phyloP scores from a whole-genome alignment of 768 basidiomycete species.

The Boletellus sp. region DNA sequence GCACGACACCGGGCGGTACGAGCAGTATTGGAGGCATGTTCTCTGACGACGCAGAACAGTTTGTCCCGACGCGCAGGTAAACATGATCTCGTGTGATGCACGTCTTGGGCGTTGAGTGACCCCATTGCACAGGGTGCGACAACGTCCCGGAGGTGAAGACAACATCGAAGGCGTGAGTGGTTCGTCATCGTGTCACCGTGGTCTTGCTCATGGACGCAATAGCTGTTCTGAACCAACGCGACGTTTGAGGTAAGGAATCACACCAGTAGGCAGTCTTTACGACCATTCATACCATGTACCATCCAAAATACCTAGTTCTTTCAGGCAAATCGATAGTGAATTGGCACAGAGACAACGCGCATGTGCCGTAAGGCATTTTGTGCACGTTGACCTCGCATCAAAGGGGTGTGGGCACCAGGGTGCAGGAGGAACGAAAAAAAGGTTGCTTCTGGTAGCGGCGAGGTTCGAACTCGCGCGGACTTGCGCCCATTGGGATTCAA shows the following conservation, averaged over 20 bases:
- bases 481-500: slow-evolving; percentile 80
- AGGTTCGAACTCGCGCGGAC: slow-evolving; percentile 91
- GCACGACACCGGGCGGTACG: slow-evolving; percentile 30
- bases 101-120: background rate
- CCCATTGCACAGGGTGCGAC: slow-evolving; percentile 47
- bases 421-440: slow-evolving; percentile 11
- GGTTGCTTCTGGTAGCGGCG: slow-evolving; percentile 62
- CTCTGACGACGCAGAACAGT: slow-evolving; percentile 41
- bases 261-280: background rate
- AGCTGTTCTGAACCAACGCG: slow-evolving; percentile 27
- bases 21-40: slow-evolving; percentile 39
- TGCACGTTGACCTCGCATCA: background rate
- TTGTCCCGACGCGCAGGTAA: slow-evolving; percentile 69
- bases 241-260: background rate
- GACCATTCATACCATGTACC: background rate
- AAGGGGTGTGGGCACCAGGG: background rate
- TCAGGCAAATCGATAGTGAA: background rate
- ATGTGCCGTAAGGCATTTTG: background rate
- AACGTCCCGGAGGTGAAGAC: slow-evolving; percentile 66
- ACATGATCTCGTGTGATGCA: slow-evolving; percentile 3
- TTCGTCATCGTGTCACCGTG: background rate
- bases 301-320: background rate
- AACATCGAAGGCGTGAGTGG: slow-evolving; percentile 43
- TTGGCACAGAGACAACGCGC: background rate
- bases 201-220: slow-evolving; percentile 1